Conservation (phyloP, 2,329 filamentous ascomycete species). For the Aspergillus puulaauensis region DNA sequence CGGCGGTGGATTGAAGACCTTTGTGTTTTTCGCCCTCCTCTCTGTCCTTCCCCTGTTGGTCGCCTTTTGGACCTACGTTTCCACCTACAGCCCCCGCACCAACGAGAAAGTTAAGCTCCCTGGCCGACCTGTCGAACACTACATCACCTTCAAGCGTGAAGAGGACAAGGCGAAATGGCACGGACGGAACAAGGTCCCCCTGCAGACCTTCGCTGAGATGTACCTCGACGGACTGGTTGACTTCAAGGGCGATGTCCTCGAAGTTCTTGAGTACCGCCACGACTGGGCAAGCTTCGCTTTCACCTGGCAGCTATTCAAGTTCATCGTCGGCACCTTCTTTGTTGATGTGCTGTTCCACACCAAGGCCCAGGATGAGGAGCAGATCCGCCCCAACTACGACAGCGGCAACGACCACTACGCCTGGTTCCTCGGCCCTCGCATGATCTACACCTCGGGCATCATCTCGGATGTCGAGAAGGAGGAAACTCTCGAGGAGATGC, state of each 20-base stretch:
- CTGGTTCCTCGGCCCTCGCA: constrained; percentile 97
- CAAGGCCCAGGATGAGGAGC: constrained; percentile 92
- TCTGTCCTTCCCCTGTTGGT: constrained; percentile 76
- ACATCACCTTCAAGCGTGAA: constrained; percentile 56
- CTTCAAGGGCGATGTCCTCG: constrained; percentile 89
- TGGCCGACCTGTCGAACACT: constrained; percentile 84
- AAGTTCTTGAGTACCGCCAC: constrained; percentile 88
- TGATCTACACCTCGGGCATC: constrained; percentile 97
- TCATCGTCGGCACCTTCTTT: constrained; percentile 82
- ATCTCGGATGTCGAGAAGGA: constrained; percentile 85
- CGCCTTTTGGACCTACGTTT: constrained; percentile 78
- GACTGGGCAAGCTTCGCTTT: constrained; percentile 97
- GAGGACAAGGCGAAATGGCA: constrained; percentile 48
- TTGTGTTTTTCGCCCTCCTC: constrained; percentile 80
- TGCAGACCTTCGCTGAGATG: constrained; percentile 93
- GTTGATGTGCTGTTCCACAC: constrained; percentile 92
- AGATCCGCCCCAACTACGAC: constrained; percentile 97
- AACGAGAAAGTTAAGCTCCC: constrained; percentile 89
- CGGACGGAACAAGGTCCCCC: constrained; percentile 51
- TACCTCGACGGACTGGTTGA: constrained; percentile 95
- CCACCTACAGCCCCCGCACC: constrained; percentile 78
- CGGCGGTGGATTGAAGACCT: constrained; percentile 81
- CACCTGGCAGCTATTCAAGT: constrained; percentile 80
- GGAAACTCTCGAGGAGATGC: constrained; percentile 89
- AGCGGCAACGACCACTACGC: constrained; percentile 97